Evolutionary conservation across 495 filamentous ascomycete genomes (phyloP), one percentile per base, ranked within the genome.

Genomic region (Xylaria venustula): DNA sequence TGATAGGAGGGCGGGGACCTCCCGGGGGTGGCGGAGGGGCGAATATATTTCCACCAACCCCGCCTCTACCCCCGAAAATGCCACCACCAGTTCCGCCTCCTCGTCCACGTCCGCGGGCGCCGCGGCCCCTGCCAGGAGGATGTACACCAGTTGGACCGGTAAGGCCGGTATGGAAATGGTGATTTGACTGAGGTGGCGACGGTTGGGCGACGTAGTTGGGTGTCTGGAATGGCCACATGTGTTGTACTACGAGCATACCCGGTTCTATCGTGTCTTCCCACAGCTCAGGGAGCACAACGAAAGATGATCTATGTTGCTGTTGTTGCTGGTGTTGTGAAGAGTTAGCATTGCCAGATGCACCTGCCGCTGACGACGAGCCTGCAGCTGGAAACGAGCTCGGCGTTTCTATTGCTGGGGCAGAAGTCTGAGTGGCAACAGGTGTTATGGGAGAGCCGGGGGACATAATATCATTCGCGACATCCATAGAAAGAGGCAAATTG

Each of bases 141-240:
- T 40, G 14, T 15, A 8, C 37, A 15, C 14, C 7, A 5, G 30
- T 5, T 34, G 30, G 30, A 3, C 37, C 7, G 7, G 37, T 3
- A 12, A 12, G 37, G 7, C 37, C 37, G 6, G 22, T 7, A 9
- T 7, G 53, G 11, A 14, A 7, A 8, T 30, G 53, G 11, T 55
- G 41, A 14, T 55, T 37, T 5, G 51, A 49, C 41, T 23, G 60
- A 4, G 60, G 58, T 40, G 61, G 54, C 12, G 67, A 42, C 1
- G 65, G 63, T 11, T 60, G 63, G 0, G 57, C 41, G 37, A 72
- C 87, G 34, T 19, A 58, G 25, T 42, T 58, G 12, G 55, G 55
- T 19, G 55, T 30, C 5, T 85, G 85, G 71, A 93, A 87, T 3
- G 91, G 90, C 92, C 92, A 95, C 89, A 95, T 92, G 63, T 92